Percentiles rank a stretch among this genome's conserved stretches.
Conservation (phyloP, 2,329 filamentous ascomycete genomes). For the Pseudogymnoascus sp. region DNA sequence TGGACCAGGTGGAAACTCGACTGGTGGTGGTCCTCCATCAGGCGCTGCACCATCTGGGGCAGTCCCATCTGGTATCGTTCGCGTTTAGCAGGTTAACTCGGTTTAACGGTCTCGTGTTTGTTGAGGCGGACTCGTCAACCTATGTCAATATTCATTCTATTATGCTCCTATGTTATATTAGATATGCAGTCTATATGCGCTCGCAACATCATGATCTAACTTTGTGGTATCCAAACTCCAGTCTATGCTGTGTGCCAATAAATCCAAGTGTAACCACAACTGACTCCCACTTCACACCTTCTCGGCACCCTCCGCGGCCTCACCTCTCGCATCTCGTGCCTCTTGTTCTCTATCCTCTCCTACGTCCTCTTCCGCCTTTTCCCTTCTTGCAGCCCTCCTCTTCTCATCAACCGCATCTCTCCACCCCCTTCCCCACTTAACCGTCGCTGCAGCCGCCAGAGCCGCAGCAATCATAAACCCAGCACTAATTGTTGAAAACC, state of each 20-base stretch:
- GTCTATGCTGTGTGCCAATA: neutral
- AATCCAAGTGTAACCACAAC: neutral
- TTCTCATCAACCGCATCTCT: slow-evolving; percentile 45
- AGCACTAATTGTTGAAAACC: slow-evolving; percentile 68
- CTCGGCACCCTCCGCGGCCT: neutral
- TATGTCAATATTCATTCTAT: neutral
- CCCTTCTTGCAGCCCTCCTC: slow-evolving; percentile 33
- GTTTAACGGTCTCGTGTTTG: neutral
- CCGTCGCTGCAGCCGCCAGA: slow-evolving; percentile 18
- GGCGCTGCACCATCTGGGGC: neutral
- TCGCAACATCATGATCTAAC: neutral
- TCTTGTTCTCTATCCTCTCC: neutral
- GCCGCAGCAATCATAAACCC: slow-evolving; percentile 41
- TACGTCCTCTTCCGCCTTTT: slow-evolving; percentile 14
- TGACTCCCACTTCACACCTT: neutral
- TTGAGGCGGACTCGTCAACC: neutral
- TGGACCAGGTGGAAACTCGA: neutral
- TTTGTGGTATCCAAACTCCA: neutral
- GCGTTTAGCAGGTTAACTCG: neutral
- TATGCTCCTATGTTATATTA: neutral
- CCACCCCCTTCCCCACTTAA: slow-evolving; percentile 24
- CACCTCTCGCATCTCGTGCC: neutral
- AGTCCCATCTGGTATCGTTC: neutral
- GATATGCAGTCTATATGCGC: neutral
- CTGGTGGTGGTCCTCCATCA: neutral